Conservation (phyloP, 2,329 filamentous ascomycete genomes). For the Canariomyces notabilis region DNA sequence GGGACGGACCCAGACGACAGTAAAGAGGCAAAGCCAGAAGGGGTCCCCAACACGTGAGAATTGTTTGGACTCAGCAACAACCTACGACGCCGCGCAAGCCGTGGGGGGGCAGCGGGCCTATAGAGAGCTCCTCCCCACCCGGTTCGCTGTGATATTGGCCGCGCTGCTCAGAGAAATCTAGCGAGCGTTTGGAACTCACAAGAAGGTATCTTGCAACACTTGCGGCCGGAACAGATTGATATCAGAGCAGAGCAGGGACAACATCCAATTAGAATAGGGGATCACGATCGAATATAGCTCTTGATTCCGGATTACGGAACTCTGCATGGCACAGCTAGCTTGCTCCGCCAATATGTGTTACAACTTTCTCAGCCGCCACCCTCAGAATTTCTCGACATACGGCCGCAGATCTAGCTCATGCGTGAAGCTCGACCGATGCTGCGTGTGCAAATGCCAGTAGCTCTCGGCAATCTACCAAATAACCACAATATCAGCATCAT, state of each 20-base stretch:
- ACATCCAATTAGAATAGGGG: conserved; percentile 10
- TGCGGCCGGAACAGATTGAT: conserved; percentile 6
- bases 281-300: conserved; percentile 12
- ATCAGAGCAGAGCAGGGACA: background rate
- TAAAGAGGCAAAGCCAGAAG: conserved; percentile 15
- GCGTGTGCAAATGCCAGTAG: conserved; percentile 80
- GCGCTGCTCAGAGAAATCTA: conserved; percentile 4
- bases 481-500: background rate
- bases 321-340: background rate
- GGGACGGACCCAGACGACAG: background rate
- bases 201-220: background rate
- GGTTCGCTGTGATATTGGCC: conserved; percentile 11
- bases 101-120: conserved; percentile 19
- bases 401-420: conserved; percentile 78
- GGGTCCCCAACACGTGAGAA: conserved; percentile 26
- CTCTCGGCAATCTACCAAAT: conserved; percentile 68
- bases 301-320: conserved; percentile 8
- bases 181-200: background rate
- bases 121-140: conserved; percentile 20
- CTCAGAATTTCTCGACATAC: conserved; percentile 76
- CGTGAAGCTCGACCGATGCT: conserved; percentile 73
- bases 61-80: background rate
- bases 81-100: conserved; percentile 16
- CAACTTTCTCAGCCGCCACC: background rate
- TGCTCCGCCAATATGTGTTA: background rate